A percentile compares a stretch with the other conserved stretches of the same genome.
Conservation (phyloP, 1,139 yeast genomes). For the Zygoascus hellenicus region DNA sequence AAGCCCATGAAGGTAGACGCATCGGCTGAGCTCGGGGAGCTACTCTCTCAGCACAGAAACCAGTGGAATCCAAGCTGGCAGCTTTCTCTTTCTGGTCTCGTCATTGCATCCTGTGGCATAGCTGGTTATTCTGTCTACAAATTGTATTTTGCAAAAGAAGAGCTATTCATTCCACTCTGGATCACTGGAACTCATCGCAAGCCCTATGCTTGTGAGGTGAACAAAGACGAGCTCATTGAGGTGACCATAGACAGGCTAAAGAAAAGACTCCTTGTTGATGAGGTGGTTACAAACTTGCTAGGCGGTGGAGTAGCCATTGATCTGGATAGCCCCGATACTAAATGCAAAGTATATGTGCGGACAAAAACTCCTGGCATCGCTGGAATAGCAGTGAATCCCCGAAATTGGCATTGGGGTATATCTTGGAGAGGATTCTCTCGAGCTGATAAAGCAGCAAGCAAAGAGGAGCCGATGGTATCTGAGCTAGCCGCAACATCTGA, state of each 20-base stretch:
- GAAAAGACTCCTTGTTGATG: conserved; percentile 22
- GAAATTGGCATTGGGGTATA: conserved; percentile 4
- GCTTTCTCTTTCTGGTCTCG: conserved; percentile 6
- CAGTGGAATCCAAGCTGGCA: conserved; percentile 7
- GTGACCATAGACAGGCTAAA: conserved; percentile 17
- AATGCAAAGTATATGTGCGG: conserved; percentile 13
- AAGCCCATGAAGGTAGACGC: no score
- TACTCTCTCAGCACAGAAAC: not conserved
- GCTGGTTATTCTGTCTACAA: conserved; percentile 19
- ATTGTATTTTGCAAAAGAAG: conserved; percentile 16
- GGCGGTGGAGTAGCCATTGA: conserved; percentile 20
- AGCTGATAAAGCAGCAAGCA: not conserved
- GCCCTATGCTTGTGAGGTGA: conserved; percentile 20
- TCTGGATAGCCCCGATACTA: conserved; percentile 9
- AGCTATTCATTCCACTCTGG: conserved; percentile 25
- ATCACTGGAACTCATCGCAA: conserved; percentile 18
- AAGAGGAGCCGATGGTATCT: conserved; percentile 7
- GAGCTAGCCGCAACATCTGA: conserved; percentile 21
- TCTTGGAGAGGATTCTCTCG: conserved; percentile 11
- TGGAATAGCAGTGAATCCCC: conserved; percentile 1
- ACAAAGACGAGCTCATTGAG: conserved; percentile 17
- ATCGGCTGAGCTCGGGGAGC: no score
- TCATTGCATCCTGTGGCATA: not conserved
- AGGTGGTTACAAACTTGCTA: conserved; percentile 18
- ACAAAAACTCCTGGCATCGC: conserved; percentile 19